phyloP scores from a whole-genome alignment of 2,329 filamentous ascomycete genomes.

The Colletotrichum spaethianum region DNA sequence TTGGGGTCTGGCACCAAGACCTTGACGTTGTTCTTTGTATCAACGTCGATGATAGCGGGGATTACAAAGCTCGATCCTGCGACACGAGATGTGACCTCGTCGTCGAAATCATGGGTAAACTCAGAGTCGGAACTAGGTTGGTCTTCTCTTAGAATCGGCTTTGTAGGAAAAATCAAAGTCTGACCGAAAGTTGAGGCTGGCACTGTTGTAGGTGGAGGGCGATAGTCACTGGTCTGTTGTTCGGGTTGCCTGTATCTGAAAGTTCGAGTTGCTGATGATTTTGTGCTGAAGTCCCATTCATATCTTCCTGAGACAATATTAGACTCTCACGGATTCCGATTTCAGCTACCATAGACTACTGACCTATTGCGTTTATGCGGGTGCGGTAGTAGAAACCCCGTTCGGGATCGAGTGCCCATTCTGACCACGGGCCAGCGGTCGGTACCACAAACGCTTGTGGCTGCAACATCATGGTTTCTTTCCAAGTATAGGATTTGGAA shows the following conservation, averaged over 20 bases:
- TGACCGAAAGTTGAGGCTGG: background rate
- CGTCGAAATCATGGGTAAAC: background rate
- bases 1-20: slow-evolving; percentile 14
- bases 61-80: background rate
- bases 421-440: slow-evolving; percentile 7
- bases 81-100: background rate
- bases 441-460: background rate
- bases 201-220: background rate
- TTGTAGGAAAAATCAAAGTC: background rate
- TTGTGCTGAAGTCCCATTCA: slow-evolving; percentile 3
- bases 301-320: background rate
- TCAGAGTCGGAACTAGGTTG: background rate
- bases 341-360: background rate
- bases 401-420: slow-evolving; percentile 13
- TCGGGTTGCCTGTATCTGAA: background rate
- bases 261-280: background rate
- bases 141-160: background rate
- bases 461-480: background rate
- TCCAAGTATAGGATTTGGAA: background rate
- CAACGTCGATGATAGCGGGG: slow-evolving; percentile 32
- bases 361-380: slow-evolving; percentile 9
- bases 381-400: slow-evolving; percentile 26
- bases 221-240: background rate
- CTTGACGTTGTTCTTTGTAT: slow-evolving; percentile 26
- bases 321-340: background rate